phyloP scores from a whole-genome alignment of 352 stramenopile genomes.

The Phytophthora lateralis region DNA sequence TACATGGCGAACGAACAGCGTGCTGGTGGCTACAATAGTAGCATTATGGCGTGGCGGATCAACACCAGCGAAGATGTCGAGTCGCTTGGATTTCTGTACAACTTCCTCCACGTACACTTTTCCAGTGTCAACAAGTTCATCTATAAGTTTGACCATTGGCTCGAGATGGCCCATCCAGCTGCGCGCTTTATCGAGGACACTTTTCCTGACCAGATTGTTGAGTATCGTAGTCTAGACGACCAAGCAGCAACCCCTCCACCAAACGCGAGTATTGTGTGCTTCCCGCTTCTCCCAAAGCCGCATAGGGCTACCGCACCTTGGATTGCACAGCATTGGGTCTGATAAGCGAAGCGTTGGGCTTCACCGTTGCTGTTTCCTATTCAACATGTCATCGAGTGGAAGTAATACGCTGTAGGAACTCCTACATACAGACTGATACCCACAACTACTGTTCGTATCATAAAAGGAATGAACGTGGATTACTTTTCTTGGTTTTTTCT shows the following conservation, averaged over 20 bases:
- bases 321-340: constrained; percentile 55
- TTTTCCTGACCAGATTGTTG: constrained; percentile 58
- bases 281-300: constrained; percentile 81
- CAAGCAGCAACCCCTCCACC: constrained; percentile 22
- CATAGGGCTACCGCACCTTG: constrained; percentile 54
- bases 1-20: constrained; percentile 75
- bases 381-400: constrained; percentile 2
- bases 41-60: constrained; percentile 64
- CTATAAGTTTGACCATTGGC: constrained; percentile 90
- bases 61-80: constrained; percentile 4
- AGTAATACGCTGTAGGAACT: no score
- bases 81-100: constrained; percentile 38
- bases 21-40: constrained; percentile 72
- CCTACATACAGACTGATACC: no score
- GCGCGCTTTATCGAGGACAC: constrained; percentile 49
- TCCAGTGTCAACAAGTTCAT: constrained; percentile 49
- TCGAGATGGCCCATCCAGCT: constrained; percentile 63
- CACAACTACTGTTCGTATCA: no score
- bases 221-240: constrained; percentile 52
- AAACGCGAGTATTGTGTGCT: constrained; percentile 69
- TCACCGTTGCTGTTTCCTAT: constrained; percentile 16
- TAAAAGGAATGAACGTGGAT: no score
- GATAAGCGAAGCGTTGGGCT: background rate
- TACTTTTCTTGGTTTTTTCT: no score
- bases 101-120: constrained; percentile 50